Percentiles rank a stretch among this genome's conserved stretches.
Evolutionary conservation across 148 eudicot species (phyloP).

Genomic region (Heliamphora exappendiculata): DNA sequence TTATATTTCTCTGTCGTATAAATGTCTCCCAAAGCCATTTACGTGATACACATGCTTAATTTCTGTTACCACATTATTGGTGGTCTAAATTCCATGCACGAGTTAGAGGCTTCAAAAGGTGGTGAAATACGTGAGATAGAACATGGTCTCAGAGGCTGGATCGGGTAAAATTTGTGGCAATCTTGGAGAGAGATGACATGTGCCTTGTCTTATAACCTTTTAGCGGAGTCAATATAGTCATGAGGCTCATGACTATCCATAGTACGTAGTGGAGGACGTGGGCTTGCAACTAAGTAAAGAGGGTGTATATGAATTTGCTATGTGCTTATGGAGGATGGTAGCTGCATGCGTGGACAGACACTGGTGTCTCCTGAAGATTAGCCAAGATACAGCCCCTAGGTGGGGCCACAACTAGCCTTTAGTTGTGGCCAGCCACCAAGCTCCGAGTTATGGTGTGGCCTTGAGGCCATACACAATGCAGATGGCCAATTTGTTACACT

Average conservation of each 20-base stretch:
- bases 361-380: neutral
- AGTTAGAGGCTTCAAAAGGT: neutral
- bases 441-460: too few relatives aligned
- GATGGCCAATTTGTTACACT: too few relatives aligned
- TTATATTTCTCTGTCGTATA: neutral
- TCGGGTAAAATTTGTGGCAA: neutral
- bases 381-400: neutral
- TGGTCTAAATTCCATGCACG: neutral
- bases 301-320: neutral
- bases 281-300: neutral
- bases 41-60: neutral
- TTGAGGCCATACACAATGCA: too few relatives aligned
- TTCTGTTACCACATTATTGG: neutral
- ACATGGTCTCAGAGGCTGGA: neutral
- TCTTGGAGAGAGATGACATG: neutral
- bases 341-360: neutral
- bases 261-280: neutral
- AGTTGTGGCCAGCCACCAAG: too few relatives aligned
- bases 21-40: neutral
- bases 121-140: neutral
- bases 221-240: neutral
- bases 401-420: neutral
- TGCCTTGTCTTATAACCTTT: constrained; percentile 1
- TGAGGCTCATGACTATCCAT: neutral
- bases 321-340: neutral